Evolutionary conservation across 371 early-diverging fungal genomes (phyloP).

Genomic region (Saksenaea vasiformis): DNA sequence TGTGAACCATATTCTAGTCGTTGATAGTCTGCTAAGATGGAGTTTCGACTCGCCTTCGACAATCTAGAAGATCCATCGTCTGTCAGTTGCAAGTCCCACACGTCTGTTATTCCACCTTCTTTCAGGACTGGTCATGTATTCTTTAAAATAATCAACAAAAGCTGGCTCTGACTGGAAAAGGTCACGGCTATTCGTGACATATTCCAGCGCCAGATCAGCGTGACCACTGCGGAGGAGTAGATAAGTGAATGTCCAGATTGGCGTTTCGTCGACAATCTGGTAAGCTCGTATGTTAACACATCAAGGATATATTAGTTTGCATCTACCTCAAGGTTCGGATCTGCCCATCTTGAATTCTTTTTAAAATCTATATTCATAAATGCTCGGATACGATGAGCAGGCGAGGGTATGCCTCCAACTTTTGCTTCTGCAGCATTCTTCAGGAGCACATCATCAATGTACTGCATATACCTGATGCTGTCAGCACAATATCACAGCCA

Average conservation of each 20-base stretch:
- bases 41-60: slow-evolving; percentile 48
- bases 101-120: slow-evolving; percentile 15
- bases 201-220: slow-evolving; percentile 63
- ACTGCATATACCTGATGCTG: slow-evolving; percentile 38
- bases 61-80: slow-evolving; percentile 18
- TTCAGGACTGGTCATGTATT: slow-evolving; percentile 58
- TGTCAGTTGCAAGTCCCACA: not conserved
- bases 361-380: slow-evolving; percentile 65
- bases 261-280: slow-evolving; percentile 59
- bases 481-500: not conserved
- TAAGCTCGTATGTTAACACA: not conserved
- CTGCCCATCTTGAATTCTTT: slow-evolving; percentile 51
- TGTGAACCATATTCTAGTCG: slow-evolving; percentile 49
- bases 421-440: slow-evolving; percentile 64
- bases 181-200: slow-evolving; percentile 55
- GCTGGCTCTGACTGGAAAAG: slow-evolving; percentile 55
- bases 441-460: slow-evolving; percentile 57
- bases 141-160: slow-evolving; percentile 67
- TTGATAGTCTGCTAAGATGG: slow-evolving; percentile 59
- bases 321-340: slow-evolving; percentile 53
- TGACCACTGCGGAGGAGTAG: slow-evolving; percentile 78
- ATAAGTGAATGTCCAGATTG: slow-evolving; percentile 86
- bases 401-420: slow-evolving; percentile 73
- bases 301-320: not conserved
- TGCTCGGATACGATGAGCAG: slow-evolving; percentile 65